phyloP scores from a whole-genome alignment of 1,284 basidiomycete species.

The Microbotryum intermedium region DNA sequence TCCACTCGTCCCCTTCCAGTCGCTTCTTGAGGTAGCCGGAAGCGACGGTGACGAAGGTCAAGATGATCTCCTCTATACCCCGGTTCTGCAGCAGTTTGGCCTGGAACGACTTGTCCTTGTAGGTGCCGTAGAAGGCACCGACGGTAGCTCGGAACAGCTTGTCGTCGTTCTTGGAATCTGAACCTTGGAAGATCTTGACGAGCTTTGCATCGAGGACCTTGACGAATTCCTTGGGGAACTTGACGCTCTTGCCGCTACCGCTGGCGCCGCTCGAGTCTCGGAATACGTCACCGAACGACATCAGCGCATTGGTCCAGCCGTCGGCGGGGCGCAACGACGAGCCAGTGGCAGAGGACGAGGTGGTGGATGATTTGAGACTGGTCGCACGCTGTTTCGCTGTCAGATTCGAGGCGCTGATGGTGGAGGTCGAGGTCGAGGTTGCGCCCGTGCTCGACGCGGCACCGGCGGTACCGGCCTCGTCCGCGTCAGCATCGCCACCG shows the following conservation, averaged over 20 bases:
- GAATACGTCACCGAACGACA: constrained; percentile 73
- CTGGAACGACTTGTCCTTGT: constrained; percentile 68
- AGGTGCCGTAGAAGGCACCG: constrained; percentile 71
- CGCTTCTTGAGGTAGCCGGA: constrained; percentile 46
- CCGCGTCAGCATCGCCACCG: constrained; percentile 1
- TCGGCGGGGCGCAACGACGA: constrained; percentile 18
- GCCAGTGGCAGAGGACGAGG: not conserved
- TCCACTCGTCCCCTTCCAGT: constrained; percentile 73
- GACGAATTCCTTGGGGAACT: constrained; percentile 83
- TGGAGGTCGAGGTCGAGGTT: constrained; percentile 1
- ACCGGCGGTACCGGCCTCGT: not conserved
- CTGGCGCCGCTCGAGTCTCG: constrained; percentile 37
- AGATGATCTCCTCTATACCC: constrained; percentile 92
- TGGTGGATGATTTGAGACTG: not conserved
- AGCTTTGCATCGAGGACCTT: constrained; percentile 78
- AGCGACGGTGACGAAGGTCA: constrained; percentile 87
- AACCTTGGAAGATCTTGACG: constrained; percentile 83
- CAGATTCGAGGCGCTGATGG: too few relatives aligned
- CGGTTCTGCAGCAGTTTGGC: constrained; percentile 89
- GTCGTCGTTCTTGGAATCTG: constrained; percentile 73
- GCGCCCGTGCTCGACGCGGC: not conserved
- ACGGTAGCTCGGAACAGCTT: constrained; percentile 76
- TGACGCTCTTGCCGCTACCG: constrained; percentile 61
- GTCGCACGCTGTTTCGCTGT: not conserved
- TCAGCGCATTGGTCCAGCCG: constrained; percentile 38